A percentile compares a stretch with the other conserved stretches of the same genome.
Evolutionary conservation across 805 yeast genomes (phyloP).

Genomic region (Hemisphaericaspora nanyangensis): DNA sequence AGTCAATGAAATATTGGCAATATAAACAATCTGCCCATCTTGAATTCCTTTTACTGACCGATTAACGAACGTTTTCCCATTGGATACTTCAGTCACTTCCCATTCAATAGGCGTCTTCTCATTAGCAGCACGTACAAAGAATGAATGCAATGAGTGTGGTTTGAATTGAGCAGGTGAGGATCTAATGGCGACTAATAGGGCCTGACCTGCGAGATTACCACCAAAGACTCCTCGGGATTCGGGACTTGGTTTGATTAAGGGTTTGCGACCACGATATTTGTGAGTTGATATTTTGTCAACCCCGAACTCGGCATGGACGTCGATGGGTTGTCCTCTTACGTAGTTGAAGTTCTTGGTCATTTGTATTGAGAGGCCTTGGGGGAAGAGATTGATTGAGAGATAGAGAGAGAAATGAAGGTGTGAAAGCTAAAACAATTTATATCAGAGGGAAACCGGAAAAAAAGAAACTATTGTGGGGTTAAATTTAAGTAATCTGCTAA

Average conservation of each 20-base stretch:
- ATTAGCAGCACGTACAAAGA: slow-evolving; percentile 20
- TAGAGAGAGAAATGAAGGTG: no score
- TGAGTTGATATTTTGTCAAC: slow-evolving; percentile 13
- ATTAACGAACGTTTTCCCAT: slow-evolving; percentile 35
- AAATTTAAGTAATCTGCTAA: no score
- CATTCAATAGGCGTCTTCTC: slow-evolving; percentile 19
- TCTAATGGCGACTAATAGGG: slow-evolving; percentile 28
- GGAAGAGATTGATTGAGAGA: background rate
- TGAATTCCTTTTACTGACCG: slow-evolving; percentile 26
- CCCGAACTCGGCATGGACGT: slow-evolving; percentile 15
- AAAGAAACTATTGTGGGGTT: background rate
- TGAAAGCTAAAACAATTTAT: no score
- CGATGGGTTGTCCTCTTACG: slow-evolving; percentile 6
- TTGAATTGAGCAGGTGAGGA: slow-evolving; percentile 24
- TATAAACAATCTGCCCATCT: slow-evolving; percentile 20
- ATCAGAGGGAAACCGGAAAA: no score
- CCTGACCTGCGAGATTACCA: slow-evolving; percentile 34
- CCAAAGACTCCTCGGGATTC: slow-evolving; percentile 28
- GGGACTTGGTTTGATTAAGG: slow-evolving; percentile 23
- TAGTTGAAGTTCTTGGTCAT: slow-evolving; percentile 2
- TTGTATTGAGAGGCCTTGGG: background rate
- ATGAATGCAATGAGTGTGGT: slow-evolving; percentile 36
- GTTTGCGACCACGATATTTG: slow-evolving; percentile 15
- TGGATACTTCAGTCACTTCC: slow-evolving; percentile 28
- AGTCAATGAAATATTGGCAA: slow-evolving; percentile 33